Base-by-base conservation (phyloP, 2,329 filamentous ascomycete species). In the Colletotrichum graminicola region DNA sequence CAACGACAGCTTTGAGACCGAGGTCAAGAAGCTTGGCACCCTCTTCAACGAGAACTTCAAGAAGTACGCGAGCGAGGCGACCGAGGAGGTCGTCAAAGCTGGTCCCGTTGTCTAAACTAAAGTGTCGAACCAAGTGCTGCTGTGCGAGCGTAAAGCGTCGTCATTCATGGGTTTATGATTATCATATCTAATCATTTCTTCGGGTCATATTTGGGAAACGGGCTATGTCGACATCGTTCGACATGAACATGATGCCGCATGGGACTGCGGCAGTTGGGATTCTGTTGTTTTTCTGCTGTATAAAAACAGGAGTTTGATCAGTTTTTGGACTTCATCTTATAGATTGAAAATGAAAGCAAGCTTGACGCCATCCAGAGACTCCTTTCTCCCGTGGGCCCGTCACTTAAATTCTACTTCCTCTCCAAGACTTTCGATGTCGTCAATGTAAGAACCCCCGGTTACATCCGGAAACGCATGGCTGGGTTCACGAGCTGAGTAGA, bases 11-110 rank as follows among this genome's bases (percentile, higher is more conserved):
- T 98, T 98, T 90, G 89, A 91, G 79, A 87, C 86, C 63, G 95
- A 98, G 83, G 95, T 98, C 55, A 92, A 88, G 82, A 98, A 98
- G 89, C 91, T 99, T 45, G 96, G 92, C 78, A 86, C 84, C 74
- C 89, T 98, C 74, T 99, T 99, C 88, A 90, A 92, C 79, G 94
- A 98, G 85, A 99, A 99, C 90, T 99, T 99, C 86, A 91, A 94
- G 87, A 97, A 98, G 88, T 98, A 97, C 86, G 88, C 91, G 78
- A 91, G 91, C 76, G 90, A 97, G 83, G 94, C 94, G 34, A 95
- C 93, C 41, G 87, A 89, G 76, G 93, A 95, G 47, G 93, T 95
- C 60, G 90, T 93, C 83, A 90, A 88, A 78, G 90, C 91, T 62
- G 90, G 89, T 10, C 90, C 90, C 23, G 74, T 80, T 43, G 76